Evolutionary conservation across 1,284 basidiomycete species (phyloP).

Genomic region (Peniophora sp.): DNA sequence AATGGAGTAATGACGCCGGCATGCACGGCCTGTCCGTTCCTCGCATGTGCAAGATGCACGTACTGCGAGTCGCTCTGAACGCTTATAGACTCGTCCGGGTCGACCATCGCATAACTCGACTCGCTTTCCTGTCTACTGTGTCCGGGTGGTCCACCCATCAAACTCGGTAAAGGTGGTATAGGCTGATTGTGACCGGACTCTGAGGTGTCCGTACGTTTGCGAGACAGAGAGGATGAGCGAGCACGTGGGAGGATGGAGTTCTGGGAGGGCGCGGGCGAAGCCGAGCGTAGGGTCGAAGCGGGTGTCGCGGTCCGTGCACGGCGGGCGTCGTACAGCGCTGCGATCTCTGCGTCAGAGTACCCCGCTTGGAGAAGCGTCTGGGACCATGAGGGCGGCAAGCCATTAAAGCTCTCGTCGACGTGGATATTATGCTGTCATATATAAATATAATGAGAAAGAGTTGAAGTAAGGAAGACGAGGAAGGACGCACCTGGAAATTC

Average conservation of each 20-base stretch:
- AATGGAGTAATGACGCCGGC: neutral
- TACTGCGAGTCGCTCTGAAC: slow-evolving; percentile 12
- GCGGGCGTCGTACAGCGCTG: slow-evolving; percentile 42
- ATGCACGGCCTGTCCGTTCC: neutral
- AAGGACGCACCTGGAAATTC: slow-evolving; percentile 62
- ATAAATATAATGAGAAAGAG: slow-evolving; percentile 5
- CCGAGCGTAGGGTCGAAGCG: slow-evolving; percentile 23
- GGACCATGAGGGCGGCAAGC: slow-evolving; percentile 70
- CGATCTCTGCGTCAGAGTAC: slow-evolving; percentile 61
- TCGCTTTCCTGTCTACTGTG: neutral
- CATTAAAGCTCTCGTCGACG: slow-evolving; percentile 66
- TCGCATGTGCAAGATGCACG: slow-evolving; percentile 6
- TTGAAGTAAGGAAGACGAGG: neutral
- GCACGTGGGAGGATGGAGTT: slow-evolving; percentile 23
- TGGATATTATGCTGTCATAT: slow-evolving; percentile 62
- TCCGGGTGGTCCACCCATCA: neutral
- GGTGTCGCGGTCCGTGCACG: slow-evolving; percentile 34
- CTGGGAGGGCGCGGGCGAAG: slow-evolving; percentile 16
- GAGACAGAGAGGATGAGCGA: slow-evolving; percentile 35
- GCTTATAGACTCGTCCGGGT: slow-evolving; percentile 1
- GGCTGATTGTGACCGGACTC: neutral
- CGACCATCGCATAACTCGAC: neutral
- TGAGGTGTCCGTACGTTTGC: slow-evolving; percentile 19
- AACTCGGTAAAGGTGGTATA: neutral
- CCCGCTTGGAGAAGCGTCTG: slow-evolving; percentile 50